A percentile compares a stretch with the other conserved stretches of the same genome.
Evolutionary conservation across 192 early-diverging fungal species (phyloP).

Genomic region (Linnemannia elongata): DNA sequence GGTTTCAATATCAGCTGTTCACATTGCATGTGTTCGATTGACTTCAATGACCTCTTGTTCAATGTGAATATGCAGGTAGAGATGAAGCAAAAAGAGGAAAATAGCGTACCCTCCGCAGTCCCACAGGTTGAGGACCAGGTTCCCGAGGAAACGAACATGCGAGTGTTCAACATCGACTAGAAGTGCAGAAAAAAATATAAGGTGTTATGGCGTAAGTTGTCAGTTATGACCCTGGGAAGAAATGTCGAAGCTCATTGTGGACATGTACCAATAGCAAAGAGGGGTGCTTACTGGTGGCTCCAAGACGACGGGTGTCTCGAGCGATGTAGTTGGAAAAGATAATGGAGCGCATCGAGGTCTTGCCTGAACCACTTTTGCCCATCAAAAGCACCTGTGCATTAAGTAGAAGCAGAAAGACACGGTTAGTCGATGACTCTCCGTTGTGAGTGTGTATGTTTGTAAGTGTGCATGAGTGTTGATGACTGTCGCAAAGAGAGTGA

Average conservation of each 20-base stretch:
- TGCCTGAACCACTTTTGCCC: constrained; percentile 97
- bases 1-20: not conserved
- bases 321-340: constrained; percentile 99
- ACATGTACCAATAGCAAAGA: not conserved
- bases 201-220: not conserved
- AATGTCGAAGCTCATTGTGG: not conserved
- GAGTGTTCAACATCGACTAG: constrained; percentile 97
- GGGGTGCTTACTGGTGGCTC: constrained; percentile 85
- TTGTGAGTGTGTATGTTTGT: not conserved
- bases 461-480: too few species aligned
- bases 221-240: not conserved
- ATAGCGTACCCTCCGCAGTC: constrained; percentile 84
- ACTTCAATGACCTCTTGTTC: not conserved
- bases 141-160: constrained; percentile 94
- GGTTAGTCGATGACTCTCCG: not conserved
- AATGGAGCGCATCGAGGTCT: constrained; percentile 99
- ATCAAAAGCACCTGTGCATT: constrained; percentile 89
- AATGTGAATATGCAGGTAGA: not conserved
- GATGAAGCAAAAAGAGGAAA: not conserved
- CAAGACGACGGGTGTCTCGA: constrained; percentile 92
- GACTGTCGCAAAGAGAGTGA: not conserved
- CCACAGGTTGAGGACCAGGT: constrained; percentile 98
- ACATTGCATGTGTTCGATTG: not conserved
- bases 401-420: not conserved
- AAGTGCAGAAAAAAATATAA: not conserved